A percentile compares a stretch with the other conserved stretches of the same genome.
phyloP scores from a whole-genome alignment of 495 filamentous ascomycete species.

The Talaromyces wortmannii region DNA sequence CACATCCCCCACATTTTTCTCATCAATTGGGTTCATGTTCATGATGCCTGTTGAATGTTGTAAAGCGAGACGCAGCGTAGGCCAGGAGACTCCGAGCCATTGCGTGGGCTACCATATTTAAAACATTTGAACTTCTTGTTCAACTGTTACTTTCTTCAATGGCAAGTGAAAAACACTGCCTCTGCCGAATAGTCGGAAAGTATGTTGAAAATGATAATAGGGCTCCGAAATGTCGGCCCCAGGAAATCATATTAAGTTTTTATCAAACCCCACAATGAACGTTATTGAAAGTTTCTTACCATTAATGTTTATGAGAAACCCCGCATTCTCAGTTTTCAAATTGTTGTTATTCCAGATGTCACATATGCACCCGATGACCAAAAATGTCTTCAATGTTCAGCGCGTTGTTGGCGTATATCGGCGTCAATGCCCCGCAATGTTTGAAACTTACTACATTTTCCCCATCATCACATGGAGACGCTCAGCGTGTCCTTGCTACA shows the following conservation, averaged over 20 bases:
- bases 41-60: background rate
- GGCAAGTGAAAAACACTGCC: background rate
- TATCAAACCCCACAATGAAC: too few relatives aligned
- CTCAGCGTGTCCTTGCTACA: too few relatives aligned
- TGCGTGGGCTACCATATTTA: background rate
- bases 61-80: background rate
- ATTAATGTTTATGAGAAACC: too few relatives aligned
- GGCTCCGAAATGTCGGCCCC: background rate
- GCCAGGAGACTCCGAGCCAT: background rate
- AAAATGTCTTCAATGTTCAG: too few relatives aligned
- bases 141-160: background rate
- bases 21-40: background rate
- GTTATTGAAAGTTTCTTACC: too few relatives aligned
- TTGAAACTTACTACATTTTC: too few relatives aligned
- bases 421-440: too few relatives aligned
- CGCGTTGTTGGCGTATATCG: too few relatives aligned
- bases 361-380: too few relatives aligned
- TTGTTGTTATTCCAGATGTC: too few relatives aligned
- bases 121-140: background rate
- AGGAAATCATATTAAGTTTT: background rate
- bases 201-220: background rate
- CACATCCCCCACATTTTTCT: background rate
- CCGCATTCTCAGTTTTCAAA: too few relatives aligned
- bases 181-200: background rate
- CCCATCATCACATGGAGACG: too few relatives aligned